phyloP scores from a whole-genome alignment of 2,329 filamentous ascomycete genomes.

The Aquanectria penicillioides region DNA sequence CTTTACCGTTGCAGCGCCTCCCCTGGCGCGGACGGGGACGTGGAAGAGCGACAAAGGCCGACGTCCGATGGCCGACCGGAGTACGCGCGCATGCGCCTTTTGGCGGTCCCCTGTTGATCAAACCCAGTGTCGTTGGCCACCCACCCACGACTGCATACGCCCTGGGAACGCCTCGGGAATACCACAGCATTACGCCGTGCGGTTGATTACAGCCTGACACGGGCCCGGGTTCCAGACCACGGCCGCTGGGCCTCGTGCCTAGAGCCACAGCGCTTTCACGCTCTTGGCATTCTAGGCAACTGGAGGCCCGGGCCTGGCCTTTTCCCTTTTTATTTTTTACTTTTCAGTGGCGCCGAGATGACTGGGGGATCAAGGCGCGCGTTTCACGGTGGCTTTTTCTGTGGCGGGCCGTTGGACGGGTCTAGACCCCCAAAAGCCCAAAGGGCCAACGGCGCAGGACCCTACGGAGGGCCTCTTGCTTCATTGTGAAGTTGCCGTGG shows the following conservation, averaged over 20 bases:
- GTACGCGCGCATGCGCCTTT: background rate
- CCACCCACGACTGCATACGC: background rate
- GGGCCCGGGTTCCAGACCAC: constrained; percentile 27
- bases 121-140: background rate
- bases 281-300: constrained; percentile 12
- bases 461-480: background rate
- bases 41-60: too few species aligned
- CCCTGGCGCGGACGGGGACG: too few species aligned
- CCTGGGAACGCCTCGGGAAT: constrained; percentile 39
- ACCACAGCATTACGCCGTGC: constrained; percentile 19
- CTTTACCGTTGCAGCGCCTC: too few species aligned
- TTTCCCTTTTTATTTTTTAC: background rate
- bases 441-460: background rate
- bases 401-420: constrained; percentile 25
- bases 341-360: background rate
- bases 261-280: constrained; percentile 30
- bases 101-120: background rate
- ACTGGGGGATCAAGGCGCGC: constrained; percentile 3
- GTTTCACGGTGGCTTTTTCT: constrained; percentile 10
- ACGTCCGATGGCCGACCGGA: too few species aligned
- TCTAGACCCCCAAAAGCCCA: constrained; percentile 9
- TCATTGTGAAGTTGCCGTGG: background rate
- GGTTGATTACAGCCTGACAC: constrained; percentile 19
- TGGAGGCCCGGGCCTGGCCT: background rate
- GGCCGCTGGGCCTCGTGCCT: constrained; percentile 33